phyloP scores from a whole-genome alignment of 2,329 filamentous ascomycete species.

The Aspergillus sojae region DNA sequence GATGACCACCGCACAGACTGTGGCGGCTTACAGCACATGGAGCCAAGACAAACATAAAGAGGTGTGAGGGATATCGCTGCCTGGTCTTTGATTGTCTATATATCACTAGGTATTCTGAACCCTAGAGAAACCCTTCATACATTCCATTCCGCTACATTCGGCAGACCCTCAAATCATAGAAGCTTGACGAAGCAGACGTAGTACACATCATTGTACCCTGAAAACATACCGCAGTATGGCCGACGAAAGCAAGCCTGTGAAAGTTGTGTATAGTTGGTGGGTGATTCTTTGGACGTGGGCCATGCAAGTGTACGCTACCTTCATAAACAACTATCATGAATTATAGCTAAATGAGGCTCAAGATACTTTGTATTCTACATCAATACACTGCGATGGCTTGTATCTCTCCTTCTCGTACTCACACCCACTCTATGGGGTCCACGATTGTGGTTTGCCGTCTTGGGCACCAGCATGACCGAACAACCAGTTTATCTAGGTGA shows the following conservation, averaged over 20 bases:
- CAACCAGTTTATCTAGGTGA: neutral
- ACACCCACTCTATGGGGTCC: constrained; percentile 4
- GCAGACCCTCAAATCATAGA: neutral
- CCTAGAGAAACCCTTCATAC: too few species aligned
- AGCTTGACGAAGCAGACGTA: neutral
- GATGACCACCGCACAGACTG: neutral
- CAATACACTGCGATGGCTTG: constrained; percentile 1
- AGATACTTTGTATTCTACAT: neutral
- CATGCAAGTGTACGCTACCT: neutral
- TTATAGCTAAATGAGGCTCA: neutral
- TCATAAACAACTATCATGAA: neutral
- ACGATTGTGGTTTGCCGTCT: neutral
- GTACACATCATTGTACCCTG: neutral
- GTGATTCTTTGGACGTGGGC: neutral
- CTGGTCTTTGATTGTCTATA: neutral
- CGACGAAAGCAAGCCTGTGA: neutral
- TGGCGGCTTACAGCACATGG: neutral
- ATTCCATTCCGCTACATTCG: too few species aligned
- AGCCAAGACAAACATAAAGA: neutral
- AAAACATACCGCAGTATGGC: neutral
- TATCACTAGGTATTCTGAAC: neutral
- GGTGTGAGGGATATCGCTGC: neutral
- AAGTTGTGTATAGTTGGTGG: neutral
- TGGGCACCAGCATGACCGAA: neutral
- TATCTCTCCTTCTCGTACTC: neutral